Evolutionary conservation across 2,329 filamentous ascomycete species (phyloP).

Genomic region (Botryotinia narcissicola): DNA sequence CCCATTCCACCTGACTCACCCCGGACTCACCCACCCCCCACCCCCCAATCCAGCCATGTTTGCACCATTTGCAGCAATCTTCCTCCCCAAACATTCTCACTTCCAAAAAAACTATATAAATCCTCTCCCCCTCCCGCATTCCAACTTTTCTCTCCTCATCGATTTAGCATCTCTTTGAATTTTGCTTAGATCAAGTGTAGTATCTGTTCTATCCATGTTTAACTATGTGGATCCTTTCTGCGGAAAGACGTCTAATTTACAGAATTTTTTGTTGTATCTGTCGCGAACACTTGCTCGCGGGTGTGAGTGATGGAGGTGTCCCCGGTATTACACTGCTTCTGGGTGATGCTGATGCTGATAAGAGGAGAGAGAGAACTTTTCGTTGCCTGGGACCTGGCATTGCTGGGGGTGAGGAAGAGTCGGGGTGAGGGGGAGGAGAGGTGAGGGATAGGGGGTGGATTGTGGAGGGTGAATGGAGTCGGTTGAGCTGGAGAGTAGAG

Average conservation of each 20-base stretch:
- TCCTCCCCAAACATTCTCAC: constrained; percentile 19
- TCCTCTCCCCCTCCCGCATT: constrained; percentile 3
- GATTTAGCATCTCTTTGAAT: constrained; percentile 46
- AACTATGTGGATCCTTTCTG: constrained; percentile 61
- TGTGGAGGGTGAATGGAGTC: background rate
- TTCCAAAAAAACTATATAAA: constrained; percentile 7
- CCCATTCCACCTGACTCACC: background rate
- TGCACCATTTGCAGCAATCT: background rate
- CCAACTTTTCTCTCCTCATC: constrained; percentile 25
- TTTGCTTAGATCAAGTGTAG: constrained; percentile 59
- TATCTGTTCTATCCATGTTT: constrained; percentile 70
- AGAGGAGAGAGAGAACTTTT: constrained; percentile 42
- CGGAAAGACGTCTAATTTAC: background rate
- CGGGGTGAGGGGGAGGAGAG: background rate
- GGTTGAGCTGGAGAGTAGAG: no score
- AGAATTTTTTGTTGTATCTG: background rate
- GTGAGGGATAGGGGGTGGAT: background rate
- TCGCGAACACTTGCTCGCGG: background rate
- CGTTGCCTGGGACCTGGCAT: constrained; percentile 52
- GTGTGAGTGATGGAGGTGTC: constrained; percentile 63
- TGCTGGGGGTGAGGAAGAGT: constrained; percentile 56
- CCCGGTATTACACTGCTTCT: constrained; percentile 71
- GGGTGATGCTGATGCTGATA: constrained; percentile 58
- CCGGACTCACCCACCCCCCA: background rate
- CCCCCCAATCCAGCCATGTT: background rate